Evolutionary conservation across 345 rosid genomes (phyloP).

Genomic region (Erucastrum elatum): DNA sequence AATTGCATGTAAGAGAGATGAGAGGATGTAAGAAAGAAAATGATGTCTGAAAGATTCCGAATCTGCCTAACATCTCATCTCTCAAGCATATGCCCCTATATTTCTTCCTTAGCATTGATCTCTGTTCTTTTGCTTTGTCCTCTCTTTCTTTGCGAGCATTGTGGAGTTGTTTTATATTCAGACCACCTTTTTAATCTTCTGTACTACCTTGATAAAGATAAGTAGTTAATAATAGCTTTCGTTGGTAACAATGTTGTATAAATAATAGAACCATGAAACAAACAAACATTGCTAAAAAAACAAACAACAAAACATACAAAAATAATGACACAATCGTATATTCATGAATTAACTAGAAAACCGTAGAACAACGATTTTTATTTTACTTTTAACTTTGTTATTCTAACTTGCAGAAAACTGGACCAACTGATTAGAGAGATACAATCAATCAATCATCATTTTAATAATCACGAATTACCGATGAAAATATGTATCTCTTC

Average conservation of each 20-base stretch:
- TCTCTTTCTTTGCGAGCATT: conserved; percentile 28
- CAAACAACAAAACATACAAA: not conserved
- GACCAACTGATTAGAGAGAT: not conserved
- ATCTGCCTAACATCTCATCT: conserved; percentile 25
- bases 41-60: conserved; percentile 36
- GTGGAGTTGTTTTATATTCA: conserved; percentile 36
- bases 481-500: not conserved
- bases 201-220: conserved; percentile 23
- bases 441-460: not conserved
- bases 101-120: conserved; percentile 26
- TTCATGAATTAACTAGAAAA: not conserved
- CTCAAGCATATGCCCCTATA: conserved; percentile 31
- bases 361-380: too few species aligned
- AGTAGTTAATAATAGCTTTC: not conserved
- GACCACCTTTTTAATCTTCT: conserved; percentile 2
- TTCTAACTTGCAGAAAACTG: not conserved
- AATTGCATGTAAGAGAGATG: not conserved
- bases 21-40: conserved; percentile 6
- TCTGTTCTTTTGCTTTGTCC: conserved; percentile 7
- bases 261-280: not conserved
- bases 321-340: not conserved
- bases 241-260: not conserved
- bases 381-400: not conserved
- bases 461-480: not conserved
- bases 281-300: too few species aligned